Percentiles rank a stretch among this genome's conserved stretches.
phyloP scores from a whole-genome alignment of 441 rosid species.

The Gossypium schwendimanii region DNA sequence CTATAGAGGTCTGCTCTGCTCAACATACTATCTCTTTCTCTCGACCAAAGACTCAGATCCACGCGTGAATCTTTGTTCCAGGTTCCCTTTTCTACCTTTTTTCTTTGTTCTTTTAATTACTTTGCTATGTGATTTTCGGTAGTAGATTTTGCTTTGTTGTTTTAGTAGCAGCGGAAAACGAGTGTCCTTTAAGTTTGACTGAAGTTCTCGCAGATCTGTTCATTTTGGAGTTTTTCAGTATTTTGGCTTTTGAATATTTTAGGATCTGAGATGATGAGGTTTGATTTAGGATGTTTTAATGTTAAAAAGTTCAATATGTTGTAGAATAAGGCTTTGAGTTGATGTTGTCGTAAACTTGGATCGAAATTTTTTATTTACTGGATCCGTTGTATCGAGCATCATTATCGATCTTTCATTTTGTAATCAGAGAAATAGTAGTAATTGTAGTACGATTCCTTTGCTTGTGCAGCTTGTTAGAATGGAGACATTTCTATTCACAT shows the following conservation, averaged over 20 bases:
- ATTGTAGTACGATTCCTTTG: background rate
- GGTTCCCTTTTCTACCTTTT: conserved; percentile 1
- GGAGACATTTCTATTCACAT: conserved; percentile 70
- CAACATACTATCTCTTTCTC: background rate
- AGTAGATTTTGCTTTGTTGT: background rate
- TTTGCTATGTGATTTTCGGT: background rate
- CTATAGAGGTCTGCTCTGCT: conserved; percentile 16
- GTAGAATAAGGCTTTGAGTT: background rate
- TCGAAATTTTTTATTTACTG: background rate
- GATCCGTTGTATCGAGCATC: background rate
- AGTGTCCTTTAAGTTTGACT: background rate
- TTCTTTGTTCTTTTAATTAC: background rate
- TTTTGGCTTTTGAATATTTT: background rate
- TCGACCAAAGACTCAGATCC: conserved; percentile 16
- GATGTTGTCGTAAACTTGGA: background rate
- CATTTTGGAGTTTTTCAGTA: background rate
- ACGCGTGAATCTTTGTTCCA: background rate
- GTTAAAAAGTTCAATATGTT: background rate
- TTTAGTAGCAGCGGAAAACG: background rate
- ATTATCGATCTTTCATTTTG: background rate
- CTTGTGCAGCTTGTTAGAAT: conserved; percentile 32
- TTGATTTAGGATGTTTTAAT: background rate
- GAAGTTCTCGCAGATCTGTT: conserved; percentile 25
- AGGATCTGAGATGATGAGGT: conserved; percentile 1
- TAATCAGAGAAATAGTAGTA: background rate